A percentile compares a stretch with the other conserved stretches of the same genome.
phyloP scores from a whole-genome alignment of 352 stramenopile genomes.

The Phytopythium sindhum region DNA sequence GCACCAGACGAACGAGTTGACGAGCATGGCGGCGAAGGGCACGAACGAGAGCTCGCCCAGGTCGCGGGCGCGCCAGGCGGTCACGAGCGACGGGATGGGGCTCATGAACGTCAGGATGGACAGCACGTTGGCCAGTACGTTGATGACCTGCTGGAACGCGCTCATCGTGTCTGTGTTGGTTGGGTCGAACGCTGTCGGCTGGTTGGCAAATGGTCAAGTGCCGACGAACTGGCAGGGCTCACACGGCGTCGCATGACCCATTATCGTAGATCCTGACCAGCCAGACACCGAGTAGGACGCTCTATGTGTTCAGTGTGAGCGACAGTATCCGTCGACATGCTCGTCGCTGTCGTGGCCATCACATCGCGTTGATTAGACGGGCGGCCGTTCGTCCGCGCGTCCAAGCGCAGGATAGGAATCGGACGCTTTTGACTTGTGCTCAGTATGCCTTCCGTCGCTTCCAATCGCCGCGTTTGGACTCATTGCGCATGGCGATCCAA shows the following conservation, averaged over 20 bases:
- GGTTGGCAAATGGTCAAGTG: background rate
- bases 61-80: background rate
- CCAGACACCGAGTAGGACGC: background rate
- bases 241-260: background rate
- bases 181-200: background rate
- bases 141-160: conserved; percentile 5
- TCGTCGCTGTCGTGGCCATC: background rate
- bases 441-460: conserved; percentile 1
- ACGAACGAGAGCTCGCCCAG: conserved; percentile 6
- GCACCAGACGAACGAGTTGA: conserved; percentile 9
- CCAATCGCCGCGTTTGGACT: conserved; percentile 3
- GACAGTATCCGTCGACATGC: background rate
- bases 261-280: background rate
- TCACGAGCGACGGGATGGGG: conserved; percentile 4
- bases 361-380: background rate
- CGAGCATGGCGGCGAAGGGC: conserved; percentile 3
- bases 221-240: background rate
- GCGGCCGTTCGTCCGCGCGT: background rate
- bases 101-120: conserved; percentile 9
- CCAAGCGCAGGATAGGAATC: background rate
- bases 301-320: too few relatives aligned
- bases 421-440: background rate
- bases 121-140: conserved; percentile 5
- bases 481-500: background rate
- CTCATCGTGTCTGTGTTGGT: background rate